Base-by-base conservation (phyloP, 2,329 filamentous ascomycete species). In the Fusarium sp. region DNA sequence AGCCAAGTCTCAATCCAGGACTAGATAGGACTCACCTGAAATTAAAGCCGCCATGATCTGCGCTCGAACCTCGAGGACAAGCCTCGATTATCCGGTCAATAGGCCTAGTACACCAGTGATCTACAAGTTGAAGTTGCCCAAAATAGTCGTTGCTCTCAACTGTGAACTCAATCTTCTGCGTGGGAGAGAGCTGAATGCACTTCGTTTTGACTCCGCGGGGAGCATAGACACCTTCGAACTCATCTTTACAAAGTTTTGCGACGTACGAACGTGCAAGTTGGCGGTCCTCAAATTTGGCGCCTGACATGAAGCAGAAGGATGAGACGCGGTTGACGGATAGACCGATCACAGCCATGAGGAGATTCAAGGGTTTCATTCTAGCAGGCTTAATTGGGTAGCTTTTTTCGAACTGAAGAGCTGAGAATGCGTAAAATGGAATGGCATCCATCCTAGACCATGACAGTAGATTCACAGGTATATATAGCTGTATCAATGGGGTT, bases 111-210 rank as follows among this genome's bases (percentile, higher is more conserved):
- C 32, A 35, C 32, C 14, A 15, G 32, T 35, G 32, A 15, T 15
- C 14, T 8, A 8, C 3, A 35, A 35, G 32, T 35, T 35, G 14
- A 35, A 6, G 7, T 35, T 3, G 0, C 14, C 1, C 6, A 35
- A 35, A 35, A 35, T 35, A 15, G 32, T 35, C 1, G 6, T 0
- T 35, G 32, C 14, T 35, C 32, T 35, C 32, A 35, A 35, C 32
- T 35, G 32, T 5, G 28, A 60, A 60, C 17, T 41, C n/a, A 7
- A 41, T 1, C 4, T 18, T 22, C 36, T 51, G 45, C 13, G 57
- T n/a, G 7, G 26, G 17, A 13, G 45, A 53, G 14, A 28, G n/a
- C 45, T 60, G 45, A 26, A 53, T 11, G 45, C 28, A 60, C 12
- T 38, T 28, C 5, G 6, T 13, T 22, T 35, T 22, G 3, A 3